Evolutionary conservation across 2,329 filamentous ascomycete species (phyloP).

Genomic region (Colletotrichum eleusines): DNA sequence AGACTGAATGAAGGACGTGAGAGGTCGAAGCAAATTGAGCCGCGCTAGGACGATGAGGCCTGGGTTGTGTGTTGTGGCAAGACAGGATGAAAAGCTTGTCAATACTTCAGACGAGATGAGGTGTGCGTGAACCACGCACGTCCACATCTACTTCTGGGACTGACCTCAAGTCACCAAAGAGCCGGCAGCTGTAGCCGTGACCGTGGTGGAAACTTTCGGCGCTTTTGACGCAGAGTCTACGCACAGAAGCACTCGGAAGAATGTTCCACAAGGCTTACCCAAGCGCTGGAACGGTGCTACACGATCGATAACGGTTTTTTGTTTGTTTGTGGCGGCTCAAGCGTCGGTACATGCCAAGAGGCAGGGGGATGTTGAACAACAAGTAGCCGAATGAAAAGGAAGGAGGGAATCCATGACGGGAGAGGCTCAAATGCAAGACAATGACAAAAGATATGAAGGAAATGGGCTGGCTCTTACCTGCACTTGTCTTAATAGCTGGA

Average conservation of each 20-base stretch:
- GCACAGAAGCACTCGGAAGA: constrained; percentile 31
- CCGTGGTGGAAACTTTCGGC: constrained; percentile 21
- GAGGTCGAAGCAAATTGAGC: constrained; percentile 30
- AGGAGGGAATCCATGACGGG: background rate
- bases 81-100: constrained; percentile 31
- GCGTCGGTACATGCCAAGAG: constrained; percentile 14
- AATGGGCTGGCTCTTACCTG: constrained; percentile 62
- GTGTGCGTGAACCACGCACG: constrained; percentile 3
- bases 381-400: background rate
- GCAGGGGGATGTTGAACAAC: constrained; percentile 3
- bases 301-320: background rate
- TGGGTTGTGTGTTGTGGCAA: constrained; percentile 1
- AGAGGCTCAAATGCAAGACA: constrained; percentile 15
- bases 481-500: constrained; percentile 69
- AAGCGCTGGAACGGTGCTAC: constrained; percentile 25
- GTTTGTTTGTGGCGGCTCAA: background rate
- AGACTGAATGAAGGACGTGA: background rate
- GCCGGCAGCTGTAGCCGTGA: constrained; percentile 2
- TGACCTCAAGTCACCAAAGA: constrained; percentile 1
- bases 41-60: background rate
- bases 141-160: constrained; percentile 14
- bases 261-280: background rate
- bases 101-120: constrained; percentile 35
- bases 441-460: constrained; percentile 24
- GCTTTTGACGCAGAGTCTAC: constrained; percentile 37